Conservation (phyloP, 352 stramenopile genomes). For the Saprolegnia parasitica region DNA sequence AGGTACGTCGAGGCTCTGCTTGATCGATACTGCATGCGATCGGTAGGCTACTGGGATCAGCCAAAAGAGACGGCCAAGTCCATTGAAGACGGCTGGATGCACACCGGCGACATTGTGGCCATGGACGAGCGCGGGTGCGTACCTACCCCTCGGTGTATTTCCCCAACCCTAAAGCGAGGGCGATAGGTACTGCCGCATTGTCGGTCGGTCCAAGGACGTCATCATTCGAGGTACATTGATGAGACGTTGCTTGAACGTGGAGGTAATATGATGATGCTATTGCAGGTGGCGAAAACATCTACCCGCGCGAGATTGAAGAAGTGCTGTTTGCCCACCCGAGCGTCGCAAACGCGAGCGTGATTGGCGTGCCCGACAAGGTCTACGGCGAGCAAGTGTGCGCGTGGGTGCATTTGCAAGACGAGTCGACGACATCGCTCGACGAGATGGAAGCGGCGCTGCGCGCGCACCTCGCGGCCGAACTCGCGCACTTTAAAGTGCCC, state of each 20-base stretch:
- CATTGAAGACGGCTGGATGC: slow-evolving; percentile 29
- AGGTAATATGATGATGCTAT: no score
- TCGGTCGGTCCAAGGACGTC: slow-evolving; percentile 28
- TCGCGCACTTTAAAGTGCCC: slow-evolving; percentile 33
- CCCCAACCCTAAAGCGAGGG: neutral
- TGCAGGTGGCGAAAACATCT: slow-evolving; percentile 28
- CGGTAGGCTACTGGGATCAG: slow-evolving; percentile 29
- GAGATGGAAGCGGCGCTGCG: slow-evolving; percentile 21
- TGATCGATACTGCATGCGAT: no score
- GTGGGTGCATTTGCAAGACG: slow-evolving; percentile 22
- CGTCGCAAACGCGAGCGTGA: slow-evolving; percentile 31
- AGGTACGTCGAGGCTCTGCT: neutral
- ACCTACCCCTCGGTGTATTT: neutral
- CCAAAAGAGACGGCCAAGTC: slow-evolving; percentile 18
- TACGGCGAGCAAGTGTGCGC: slow-evolving; percentile 34
- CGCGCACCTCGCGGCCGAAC: slow-evolving; percentile 6
- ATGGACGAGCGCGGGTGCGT: slow-evolving; percentile 26
- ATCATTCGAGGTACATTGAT: slow-evolving; percentile 27
- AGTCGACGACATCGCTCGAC: neutral
- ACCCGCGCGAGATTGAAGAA: slow-evolving; percentile 27
- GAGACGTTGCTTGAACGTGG: no score
- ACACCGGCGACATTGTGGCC: slow-evolving; percentile 26
- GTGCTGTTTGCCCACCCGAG: slow-evolving; percentile 13
- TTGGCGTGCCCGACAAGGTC: slow-evolving; percentile 31
- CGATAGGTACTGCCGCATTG: slow-evolving; percentile 20